phyloP scores from a whole-genome alignment of 202 grass and related monocot species.

The Zizania palustris region DNA sequence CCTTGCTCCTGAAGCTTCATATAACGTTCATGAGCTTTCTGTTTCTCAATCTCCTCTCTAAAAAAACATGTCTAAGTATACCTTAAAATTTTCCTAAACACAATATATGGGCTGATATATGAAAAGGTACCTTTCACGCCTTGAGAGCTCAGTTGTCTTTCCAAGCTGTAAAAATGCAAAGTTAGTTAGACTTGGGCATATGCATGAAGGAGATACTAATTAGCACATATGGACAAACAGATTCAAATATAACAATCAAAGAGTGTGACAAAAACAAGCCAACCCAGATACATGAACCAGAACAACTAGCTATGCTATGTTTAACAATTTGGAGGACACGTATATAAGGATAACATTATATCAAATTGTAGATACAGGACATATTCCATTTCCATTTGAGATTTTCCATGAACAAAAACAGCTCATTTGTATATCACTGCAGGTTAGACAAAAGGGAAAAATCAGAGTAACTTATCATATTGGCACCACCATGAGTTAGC shows the following conservation, averaged over 20 bases:
- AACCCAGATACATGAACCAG: not conserved
- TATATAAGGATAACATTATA: too few species aligned
- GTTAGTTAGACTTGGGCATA: slow-evolving; percentile 11
- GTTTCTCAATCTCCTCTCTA: slow-evolving; percentile 88
- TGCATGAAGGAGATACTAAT: not conserved
- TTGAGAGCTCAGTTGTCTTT: slow-evolving; percentile 72
- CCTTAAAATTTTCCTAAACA: not conserved
- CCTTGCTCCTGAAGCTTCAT: slow-evolving; percentile 89
- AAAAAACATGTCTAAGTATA: not conserved
- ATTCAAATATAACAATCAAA: not conserved
- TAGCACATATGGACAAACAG: not conserved
- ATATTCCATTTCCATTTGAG: too few species aligned
- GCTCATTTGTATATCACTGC: not conserved
- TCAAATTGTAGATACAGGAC: too few species aligned
- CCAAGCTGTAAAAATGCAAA: slow-evolving; percentile 51
- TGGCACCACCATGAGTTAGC: not conserved
- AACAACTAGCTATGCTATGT: not conserved
- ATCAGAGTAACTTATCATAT: not conserved
- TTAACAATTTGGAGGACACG: too few species aligned
- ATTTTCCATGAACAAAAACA: too few species aligned
- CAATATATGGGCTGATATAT: too few species aligned
- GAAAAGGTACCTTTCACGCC: slow-evolving; percentile 71
- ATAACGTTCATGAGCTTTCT: slow-evolving; percentile 66
- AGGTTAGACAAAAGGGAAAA: not conserved
- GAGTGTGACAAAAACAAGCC: not conserved